These are phyloP conservation scores for Calcarisporium arbuscula DNA, from an alignment of 2,329 filamentous ascomycete species.

Conservation along the genomic window DNA sequence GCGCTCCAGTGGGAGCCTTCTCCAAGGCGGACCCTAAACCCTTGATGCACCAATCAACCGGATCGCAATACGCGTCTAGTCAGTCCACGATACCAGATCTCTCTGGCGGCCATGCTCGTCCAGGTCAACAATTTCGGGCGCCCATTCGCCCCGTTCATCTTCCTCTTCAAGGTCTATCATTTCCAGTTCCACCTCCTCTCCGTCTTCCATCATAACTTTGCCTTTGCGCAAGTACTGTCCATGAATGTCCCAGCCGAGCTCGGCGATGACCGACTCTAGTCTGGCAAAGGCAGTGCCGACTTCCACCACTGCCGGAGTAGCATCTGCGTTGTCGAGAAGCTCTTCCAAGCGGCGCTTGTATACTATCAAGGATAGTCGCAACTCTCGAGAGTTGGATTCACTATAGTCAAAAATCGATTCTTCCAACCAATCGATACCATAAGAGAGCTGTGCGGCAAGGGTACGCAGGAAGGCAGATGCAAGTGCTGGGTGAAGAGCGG, in stretches of 20 bases:
- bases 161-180: constrained; percentile 46
- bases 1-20: too few relatives aligned
- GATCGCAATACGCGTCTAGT: constrained; percentile 16
- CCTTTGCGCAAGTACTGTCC: constrained; percentile 43
- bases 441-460: constrained; percentile 49
- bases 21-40: too few relatives aligned
- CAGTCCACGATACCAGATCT: constrained; percentile 44
- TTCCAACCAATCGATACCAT: constrained; percentile 43
- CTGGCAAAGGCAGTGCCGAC: constrained; percentile 41
- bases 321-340: constrained; percentile 24
- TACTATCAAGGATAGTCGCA: constrained; percentile 43
- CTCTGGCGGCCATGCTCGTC: constrained; percentile 46
- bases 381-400: constrained; percentile 21
- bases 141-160: constrained; percentile 47
- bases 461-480: constrained; percentile 40
- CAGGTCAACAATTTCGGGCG: constrained; percentile 45
- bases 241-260: constrained; percentile 51
- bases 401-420: constrained; percentile 35
- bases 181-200: constrained; percentile 42
- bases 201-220: constrained; percentile 45
- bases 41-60: too few relatives aligned
- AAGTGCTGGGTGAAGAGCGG: constrained; percentile 35
- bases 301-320: constrained; percentile 33
- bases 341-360: constrained; percentile 51
- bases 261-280: constrained; percentile 25